Evolutionary conservation across 1,284 basidiomycete genomes (phyloP), one percentile per base, ranked within the genome.

Genomic region (Sporisorium graminicola): DNA sequence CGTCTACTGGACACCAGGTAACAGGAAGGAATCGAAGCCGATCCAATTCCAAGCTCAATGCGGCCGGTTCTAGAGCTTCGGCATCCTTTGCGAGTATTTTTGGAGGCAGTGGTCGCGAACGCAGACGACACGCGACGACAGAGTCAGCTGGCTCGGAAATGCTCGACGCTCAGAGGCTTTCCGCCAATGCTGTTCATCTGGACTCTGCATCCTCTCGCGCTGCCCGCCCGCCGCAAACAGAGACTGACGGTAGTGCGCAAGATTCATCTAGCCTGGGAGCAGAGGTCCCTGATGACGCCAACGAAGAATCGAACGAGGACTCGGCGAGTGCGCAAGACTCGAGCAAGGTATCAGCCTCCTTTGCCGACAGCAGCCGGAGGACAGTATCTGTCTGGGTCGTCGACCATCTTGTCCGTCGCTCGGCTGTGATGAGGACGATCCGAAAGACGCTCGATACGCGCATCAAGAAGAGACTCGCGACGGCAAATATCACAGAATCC

Each of bases 11-110:
- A 7, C 24, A n/a, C 13, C 44, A 43, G 26, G 37, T 24, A 40
- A 8, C 29, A 4, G 22, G 22, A 7, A 44, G 31, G 18, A 52
- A n/a, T n/a, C 52, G 52, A 24, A 22, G 43, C 3, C 54, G 58
- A 12, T 74, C 78, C 29, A 68, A 68, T 52, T 65, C 58, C 20
- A 65, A 50, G 22, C 35, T 70, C 44, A 64, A 60, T 22, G 57
- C 53, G 5, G 56, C 67, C 2, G 44, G 56, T 2, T 55, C 55
- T 3, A 24, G 66, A 31, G 55, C 74, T 6, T 74, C 74, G 33
- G 59, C 75, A 13, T 77, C 75, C 7, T 74, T 77, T 40, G 69
- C 75, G 14, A 69, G 60, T 27, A 64, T 77, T 14, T 77, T 77
- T 60, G 75, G 71, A 14, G 75, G 75, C 0, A 67, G 65, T 24